Evolutionary conservation across 2,329 filamentous ascomycete species (phyloP).

Genomic region (Aureobasidium leucospermi): DNA sequence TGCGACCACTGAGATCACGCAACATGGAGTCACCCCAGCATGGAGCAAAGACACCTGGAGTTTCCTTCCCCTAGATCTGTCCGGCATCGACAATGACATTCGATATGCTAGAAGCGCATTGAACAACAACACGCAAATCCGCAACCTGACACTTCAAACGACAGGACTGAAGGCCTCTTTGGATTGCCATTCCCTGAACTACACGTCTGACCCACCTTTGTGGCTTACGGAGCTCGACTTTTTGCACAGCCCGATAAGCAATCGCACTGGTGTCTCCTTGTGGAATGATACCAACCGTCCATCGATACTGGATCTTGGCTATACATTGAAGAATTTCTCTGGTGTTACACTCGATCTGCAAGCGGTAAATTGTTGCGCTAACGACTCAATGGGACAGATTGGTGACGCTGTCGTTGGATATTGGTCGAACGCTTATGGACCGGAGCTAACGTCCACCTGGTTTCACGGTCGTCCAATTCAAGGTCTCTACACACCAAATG

Average conservation of each 20-base stretch:
- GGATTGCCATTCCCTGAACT: background rate
- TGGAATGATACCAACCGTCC: background rate
- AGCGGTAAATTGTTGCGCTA: background rate
- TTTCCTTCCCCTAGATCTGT: background rate
- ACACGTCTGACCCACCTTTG: background rate
- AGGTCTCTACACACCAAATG: background rate
- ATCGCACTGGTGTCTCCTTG: background rate
- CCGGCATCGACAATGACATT: background rate
- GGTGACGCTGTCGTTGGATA: background rate
- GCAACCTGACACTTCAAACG: background rate
- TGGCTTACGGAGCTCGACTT: background rate
- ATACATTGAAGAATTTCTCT: background rate
- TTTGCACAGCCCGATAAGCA: background rate
- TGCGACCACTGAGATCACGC: background rate
- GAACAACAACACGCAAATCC: background rate
- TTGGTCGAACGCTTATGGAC: background rate
- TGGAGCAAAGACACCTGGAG: conserved; percentile 8
- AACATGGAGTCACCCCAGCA: background rate
- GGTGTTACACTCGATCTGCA: background rate
- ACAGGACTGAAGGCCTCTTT: background rate
- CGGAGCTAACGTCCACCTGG: background rate
- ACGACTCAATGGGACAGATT: background rate
- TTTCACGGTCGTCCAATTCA: background rate
- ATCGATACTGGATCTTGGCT: background rate
- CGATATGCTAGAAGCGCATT: too few species aligned